Evolutionary conservation across 2,329 filamentous ascomycete genomes (phyloP).

Genomic region (Penicillium sp.): DNA sequence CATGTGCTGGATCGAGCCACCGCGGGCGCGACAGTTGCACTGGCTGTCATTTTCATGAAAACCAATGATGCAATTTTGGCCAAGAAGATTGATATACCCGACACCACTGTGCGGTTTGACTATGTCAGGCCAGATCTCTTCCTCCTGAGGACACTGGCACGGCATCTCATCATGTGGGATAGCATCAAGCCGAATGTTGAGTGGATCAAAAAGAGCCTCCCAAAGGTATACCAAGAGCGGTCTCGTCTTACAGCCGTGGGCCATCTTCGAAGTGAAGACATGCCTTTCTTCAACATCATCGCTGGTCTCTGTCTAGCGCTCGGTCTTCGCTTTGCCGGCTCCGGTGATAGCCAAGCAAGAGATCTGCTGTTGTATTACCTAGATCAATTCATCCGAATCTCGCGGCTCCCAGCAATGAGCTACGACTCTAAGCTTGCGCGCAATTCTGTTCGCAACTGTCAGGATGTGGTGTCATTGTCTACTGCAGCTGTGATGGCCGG

Average conservation of each 20-base stretch:
- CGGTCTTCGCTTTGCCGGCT: conserved; percentile 72
- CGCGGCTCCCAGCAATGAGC: conserved; percentile 59
- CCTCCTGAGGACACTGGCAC: conserved; percentile 82
- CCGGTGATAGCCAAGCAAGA: conserved; percentile 67
- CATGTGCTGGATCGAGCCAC: conserved; percentile 92
- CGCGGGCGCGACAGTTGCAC: conserved; percentile 86
- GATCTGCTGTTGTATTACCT: conserved; percentile 82
- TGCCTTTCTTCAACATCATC: conserved; percentile 90
- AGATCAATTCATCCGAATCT: conserved; percentile 80
- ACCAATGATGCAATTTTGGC: conserved; percentile 85
- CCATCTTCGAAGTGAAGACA: conserved; percentile 73
- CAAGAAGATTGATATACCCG: conserved; percentile 87
- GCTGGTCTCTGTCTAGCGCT: conserved; percentile 82
- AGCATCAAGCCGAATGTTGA: conserved; percentile 69
- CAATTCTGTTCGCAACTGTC: conserved; percentile 83
- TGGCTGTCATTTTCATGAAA: conserved; percentile 95
- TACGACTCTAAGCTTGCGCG: conserved; percentile 86
- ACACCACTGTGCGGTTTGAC: conserved; percentile 87
- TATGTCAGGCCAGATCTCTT: conserved; percentile 93
- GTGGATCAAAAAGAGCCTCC: conserved; percentile 77
- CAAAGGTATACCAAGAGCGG: conserved; percentile 64
- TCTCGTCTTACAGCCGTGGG: conserved; percentile 61
- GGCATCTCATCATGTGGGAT: conserved; percentile 91
- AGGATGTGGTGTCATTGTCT: conserved; percentile 81
- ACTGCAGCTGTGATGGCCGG: conserved; percentile 92